Percentiles rank a stretch among this genome's conserved stretches.
These are phyloP conservation scores for Lepidium sativum DNA, from an alignment of 345 rosid genomes.

Conservation along the genomic window DNA sequence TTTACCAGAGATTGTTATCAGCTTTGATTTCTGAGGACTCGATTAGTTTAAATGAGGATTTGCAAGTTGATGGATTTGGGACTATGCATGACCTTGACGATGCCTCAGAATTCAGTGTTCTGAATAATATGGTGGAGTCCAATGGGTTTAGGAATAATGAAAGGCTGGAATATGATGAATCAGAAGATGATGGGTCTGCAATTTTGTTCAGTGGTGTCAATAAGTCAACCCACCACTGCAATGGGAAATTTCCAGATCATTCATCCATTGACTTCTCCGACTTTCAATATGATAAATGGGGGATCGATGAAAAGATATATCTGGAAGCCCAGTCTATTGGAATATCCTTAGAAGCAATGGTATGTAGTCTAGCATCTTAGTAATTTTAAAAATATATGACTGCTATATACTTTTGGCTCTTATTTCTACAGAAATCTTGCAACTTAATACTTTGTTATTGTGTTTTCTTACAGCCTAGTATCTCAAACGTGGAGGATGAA, in stretches of 20 bases:
- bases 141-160: slow-evolving; percentile 46
- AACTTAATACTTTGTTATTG: not conserved
- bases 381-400: not conserved
- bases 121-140: slow-evolving; percentile 34
- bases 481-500: slow-evolving; percentile 45
- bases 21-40: slow-evolving; percentile 81
- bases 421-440: not conserved
- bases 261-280: slow-evolving; percentile 31
- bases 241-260: slow-evolving; percentile 26
- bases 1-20: slow-evolving; percentile 69
- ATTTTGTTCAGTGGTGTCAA: slow-evolving; percentile 23
- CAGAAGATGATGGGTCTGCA: slow-evolving; percentile 37
- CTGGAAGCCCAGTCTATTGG: slow-evolving; percentile 78
- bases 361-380: slow-evolving; percentile 19
- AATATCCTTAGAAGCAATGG: slow-evolving; percentile 64
- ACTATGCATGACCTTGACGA: slow-evolving; percentile 45
- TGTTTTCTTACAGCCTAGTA: slow-evolving; percentile 44
- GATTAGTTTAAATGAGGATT: slow-evolving; percentile 22
- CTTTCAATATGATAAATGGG: slow-evolving; percentile 48
- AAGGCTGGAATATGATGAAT: slow-evolving; percentile 42
- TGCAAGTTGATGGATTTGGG: slow-evolving; percentile 41
- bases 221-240: slow-evolving; percentile 16
- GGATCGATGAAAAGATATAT: slow-evolving; percentile 54
- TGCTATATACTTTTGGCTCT: slow-evolving; percentile 1
- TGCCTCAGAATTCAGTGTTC: slow-evolving; percentile 45